phyloP scores from a whole-genome alignment of 192 early-diverging fungal species.

The Jimgerdemannia flammicorona region DNA sequence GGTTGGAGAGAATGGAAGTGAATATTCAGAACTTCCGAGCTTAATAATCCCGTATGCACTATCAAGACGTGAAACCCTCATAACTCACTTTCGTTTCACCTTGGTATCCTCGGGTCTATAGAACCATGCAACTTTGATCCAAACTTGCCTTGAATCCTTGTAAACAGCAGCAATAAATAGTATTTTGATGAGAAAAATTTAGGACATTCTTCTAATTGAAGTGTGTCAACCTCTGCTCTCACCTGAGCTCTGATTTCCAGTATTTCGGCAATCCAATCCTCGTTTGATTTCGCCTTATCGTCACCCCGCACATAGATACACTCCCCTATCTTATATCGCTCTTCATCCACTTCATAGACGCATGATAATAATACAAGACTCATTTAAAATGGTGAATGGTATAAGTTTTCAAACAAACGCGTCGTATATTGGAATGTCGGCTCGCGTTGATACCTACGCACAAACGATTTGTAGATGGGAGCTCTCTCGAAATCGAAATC shows the following conservation, averaged over 20 bases:
- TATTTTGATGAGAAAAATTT: background rate
- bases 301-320: background rate
- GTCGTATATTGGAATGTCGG: background rate
- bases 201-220: background rate
- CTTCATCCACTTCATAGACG: background rate
- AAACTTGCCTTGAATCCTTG: background rate
- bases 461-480: background rate
- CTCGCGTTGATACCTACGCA: background rate
- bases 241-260: background rate
- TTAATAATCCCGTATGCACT: no score
- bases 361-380: no score
- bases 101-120: background rate
- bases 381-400: background rate
- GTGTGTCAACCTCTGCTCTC: background rate
- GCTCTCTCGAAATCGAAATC: background rate
- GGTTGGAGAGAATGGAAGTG: background rate
- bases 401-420: background rate
- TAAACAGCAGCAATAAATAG: background rate
- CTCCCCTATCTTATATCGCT: background rate
- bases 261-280: background rate
- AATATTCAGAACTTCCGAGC: background rate
- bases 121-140: background rate
- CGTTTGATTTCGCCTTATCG: background rate
- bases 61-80: background rate
- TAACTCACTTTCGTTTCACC: background rate